phyloP scores from a whole-genome alignment of 192 early-diverging fungal genomes.

The Nowakowskiella sp. region DNA sequence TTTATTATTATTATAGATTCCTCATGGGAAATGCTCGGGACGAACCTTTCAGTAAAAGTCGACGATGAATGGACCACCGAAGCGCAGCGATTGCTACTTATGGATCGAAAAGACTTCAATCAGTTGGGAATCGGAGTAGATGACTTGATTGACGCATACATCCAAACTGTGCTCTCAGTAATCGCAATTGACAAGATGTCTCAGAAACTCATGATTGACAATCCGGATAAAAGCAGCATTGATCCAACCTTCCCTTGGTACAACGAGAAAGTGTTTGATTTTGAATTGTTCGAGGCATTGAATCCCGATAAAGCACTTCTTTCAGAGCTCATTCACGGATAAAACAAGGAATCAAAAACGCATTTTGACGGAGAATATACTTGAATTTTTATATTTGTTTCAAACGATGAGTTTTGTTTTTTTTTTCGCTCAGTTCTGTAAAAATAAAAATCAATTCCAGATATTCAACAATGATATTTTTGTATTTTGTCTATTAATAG shows the following conservation, averaged over 20 bases:
- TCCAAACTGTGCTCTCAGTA: constrained; percentile 76
- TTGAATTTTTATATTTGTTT: too few species aligned
- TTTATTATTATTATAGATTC: constrained; percentile 30
- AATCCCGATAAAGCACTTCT: constrained; percentile 42
- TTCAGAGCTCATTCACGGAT: constrained; percentile 33
- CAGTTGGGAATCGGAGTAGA: constrained; percentile 76
- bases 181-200: constrained; percentile 82
- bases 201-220: constrained; percentile 31
- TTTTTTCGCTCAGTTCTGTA: too few species aligned
- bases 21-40: constrained; percentile 89
- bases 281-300: constrained; percentile 42
- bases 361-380: too few species aligned
- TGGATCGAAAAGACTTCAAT: constrained; percentile 90
- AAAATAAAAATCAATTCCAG: too few species aligned
- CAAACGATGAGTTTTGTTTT: too few species aligned
- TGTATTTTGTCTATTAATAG: too few species aligned
- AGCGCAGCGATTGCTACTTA: constrained; percentile 67
- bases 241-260: constrained; percentile 25
- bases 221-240: not conserved
- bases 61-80: constrained; percentile 78
- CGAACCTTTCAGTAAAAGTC: constrained; percentile 73
- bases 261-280: constrained; percentile 34
- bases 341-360: too few species aligned
- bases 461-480: too few species aligned
- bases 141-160: constrained; percentile 81